Base-by-base conservation (phyloP, 768 basidiomycete species). In the Tylopilus subfusipes region DNA sequence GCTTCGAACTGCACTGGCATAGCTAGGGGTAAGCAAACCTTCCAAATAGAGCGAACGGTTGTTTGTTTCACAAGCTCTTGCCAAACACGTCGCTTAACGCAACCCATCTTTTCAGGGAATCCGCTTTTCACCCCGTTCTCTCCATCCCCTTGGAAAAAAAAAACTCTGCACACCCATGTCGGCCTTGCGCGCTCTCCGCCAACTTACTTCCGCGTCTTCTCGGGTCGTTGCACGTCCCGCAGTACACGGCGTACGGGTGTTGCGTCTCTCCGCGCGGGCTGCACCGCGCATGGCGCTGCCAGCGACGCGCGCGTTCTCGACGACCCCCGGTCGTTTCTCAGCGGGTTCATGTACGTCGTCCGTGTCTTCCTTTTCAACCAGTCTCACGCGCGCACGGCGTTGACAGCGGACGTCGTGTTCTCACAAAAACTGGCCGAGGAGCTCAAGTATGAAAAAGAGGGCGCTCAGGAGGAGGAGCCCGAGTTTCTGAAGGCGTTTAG, bases 391-490 rank as follows among this genome's bases (percentile, higher is more conserved):
- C 33, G 5, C 33, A 42, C 43, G 30, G 34, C 16, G n/a, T 44
- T 33, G 6, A 42, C 61, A 90, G 91, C 85, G 54, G 91, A 95
- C 68, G 75, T 89, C 30, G 70, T 82, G 21, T 82, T 98, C 40
- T 76, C 84, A 11, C 79, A 86, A 66, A 91, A 88, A 63, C 76
- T 96, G 46, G 70, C 78, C 47, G 84, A 89, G 68, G 96, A 98
- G 75, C 78, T 97, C 63, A 77, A 85, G 63, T 97, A 88, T 68
- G 95, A 99, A 75, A 76, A 82, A 56, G 86, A 93, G 63, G 74
- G 77, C 24, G 72, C 66, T 2, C 65, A 66, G 25, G 52, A 65
- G 25, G 66, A 70, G 19, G 76, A 75, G 42, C 93, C 94, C 27
- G 89, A 90, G 43, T 95, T 93, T 68, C 64, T 98, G 65, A 82